These are phyloP conservation scores for Andrographis paniculata DNA, from an alignment of 305 asterid species.

Conservation along the genomic window DNA sequence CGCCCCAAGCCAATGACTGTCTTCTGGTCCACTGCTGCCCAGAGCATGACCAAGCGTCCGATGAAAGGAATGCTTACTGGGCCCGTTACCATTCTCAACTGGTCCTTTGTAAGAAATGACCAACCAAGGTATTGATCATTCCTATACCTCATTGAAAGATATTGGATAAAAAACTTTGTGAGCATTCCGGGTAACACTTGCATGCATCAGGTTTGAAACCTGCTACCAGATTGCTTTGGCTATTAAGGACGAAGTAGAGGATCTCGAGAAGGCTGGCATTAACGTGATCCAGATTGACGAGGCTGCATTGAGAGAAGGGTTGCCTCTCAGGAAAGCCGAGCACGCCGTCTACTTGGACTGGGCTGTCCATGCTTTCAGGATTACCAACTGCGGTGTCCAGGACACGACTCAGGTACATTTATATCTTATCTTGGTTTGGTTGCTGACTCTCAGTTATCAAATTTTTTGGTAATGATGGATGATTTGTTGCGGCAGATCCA, in stretches of 20 bases:
- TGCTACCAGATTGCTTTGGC: conserved; percentile 77
- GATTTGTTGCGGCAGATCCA: conserved; percentile 79
- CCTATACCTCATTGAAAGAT: too few relatives aligned
- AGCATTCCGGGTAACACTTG: not conserved
- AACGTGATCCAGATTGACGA: conserved; percentile 66
- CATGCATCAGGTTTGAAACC: conserved; percentile 47
- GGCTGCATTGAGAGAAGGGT: conserved; percentile 77
- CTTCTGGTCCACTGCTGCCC: conserved; percentile 89
- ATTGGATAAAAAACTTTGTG: too few relatives aligned
- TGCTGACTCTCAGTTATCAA: not conserved
- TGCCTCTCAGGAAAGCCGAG: conserved; percentile 69
- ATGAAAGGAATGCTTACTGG: conserved; percentile 2
- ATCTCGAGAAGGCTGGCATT: conserved; percentile 70
- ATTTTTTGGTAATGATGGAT: not conserved
- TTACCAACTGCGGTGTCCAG: conserved; percentile 55
- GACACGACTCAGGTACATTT: conserved; percentile 64
- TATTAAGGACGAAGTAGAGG: conserved; percentile 76
- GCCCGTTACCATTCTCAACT: conserved; percentile 2
- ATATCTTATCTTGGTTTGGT: too few relatives aligned
- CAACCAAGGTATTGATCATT: conserved; percentile 26
- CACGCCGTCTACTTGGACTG: conserved; percentile 76
- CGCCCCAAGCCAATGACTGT: conserved; percentile 96
- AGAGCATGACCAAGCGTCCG: conserved; percentile 76
- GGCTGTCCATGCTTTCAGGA: conserved; percentile 78
- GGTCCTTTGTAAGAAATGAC: conserved; percentile 7